Evolutionary conservation across 2,329 filamentous ascomycete species (phyloP), one percentile per base, ranked within the genome.

Genomic region (Pyricularia grisea): DNA sequence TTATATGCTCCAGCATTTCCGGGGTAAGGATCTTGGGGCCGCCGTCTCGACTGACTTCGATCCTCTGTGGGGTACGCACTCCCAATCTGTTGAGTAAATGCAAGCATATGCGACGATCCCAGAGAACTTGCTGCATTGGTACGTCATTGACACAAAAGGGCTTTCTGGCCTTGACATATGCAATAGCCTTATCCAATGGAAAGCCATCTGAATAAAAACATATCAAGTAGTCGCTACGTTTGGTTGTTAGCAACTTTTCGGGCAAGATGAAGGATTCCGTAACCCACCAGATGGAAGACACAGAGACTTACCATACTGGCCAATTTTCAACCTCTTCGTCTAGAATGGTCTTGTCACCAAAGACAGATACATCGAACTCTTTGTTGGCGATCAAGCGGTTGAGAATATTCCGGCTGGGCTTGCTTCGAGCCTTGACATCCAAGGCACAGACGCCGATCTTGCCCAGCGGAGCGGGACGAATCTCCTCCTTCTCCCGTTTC

Each of bases 131-230:
- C 78, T 99, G 95, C 93, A 99, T 97, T 0, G 93, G 92, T 63
- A 99, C 84, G 78, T 99, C 94, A 76, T 99, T 99, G 76, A 99
- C 94, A 77, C 94, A 97, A 74, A 97, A 98, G 0, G 95, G 95
- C 76, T 97, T 97, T 69, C 95, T 89, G 12, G 97, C 87, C 75
- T 93, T 93, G 71, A 93, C 92, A 78, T 99, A 99, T 42, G 93
- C 92, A 74, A 99, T 97, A 5, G 96, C 95, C 78, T 99, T 99
- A 73, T 98, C 94, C 65, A 99, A 82, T 0, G 95, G 95, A 73
- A 99, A 99, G 0, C 95, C 95, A 78, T 97, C 94, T 0, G 94
- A 98, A 79, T 98, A 99, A 81, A 99, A 99, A 3, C 94, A 97
- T 75, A 99, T 97, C 69, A 99, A 81, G 75, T 97, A 99, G 80